Evolutionary conservation across 73 alveolate species (phyloP).

Genomic region (Diophrys appendiculata): DNA sequence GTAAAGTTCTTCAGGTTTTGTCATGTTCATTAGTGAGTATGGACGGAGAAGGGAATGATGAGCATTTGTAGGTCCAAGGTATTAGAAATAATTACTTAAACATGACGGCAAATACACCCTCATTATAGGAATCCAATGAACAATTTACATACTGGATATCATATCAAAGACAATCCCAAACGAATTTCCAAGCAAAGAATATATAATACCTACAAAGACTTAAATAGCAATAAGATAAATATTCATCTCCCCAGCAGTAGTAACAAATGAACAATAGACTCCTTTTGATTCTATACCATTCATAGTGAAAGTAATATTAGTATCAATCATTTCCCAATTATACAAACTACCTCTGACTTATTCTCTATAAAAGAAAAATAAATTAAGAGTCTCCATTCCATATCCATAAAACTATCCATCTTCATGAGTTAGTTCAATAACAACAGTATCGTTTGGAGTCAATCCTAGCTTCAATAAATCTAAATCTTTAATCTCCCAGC

Average conservation of each 20-base stretch:
- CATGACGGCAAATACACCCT: conserved; percentile 9
- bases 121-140: conserved; percentile 11
- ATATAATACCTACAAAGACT: conserved; percentile 3
- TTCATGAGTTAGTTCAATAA: neutral
- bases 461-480: neutral
- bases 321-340: conserved; percentile 2
- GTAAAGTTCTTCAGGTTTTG: neutral
- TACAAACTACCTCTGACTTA: neutral
- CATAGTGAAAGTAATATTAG: conserved; percentile 5
- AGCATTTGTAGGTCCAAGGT: neutral
- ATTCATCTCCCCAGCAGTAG: neutral
- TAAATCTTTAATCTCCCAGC: neutral
- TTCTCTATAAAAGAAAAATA: conserved; percentile 1
- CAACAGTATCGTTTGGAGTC: neutral
- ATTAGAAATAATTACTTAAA: neutral
- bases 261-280: neutral
- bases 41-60: neutral
- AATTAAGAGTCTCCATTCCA: neutral
- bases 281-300: conserved; percentile 17
- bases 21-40: neutral
- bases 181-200: neutral
- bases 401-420: conserved; percentile 11
- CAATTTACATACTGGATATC: neutral
- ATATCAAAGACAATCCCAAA: conserved; percentile 1
- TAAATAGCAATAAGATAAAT: neutral